Evolutionary conservation across 306 rosid genomes (phyloP), one percentile per base, ranked within the genome.

Genomic region (Vigna mungo): DNA sequence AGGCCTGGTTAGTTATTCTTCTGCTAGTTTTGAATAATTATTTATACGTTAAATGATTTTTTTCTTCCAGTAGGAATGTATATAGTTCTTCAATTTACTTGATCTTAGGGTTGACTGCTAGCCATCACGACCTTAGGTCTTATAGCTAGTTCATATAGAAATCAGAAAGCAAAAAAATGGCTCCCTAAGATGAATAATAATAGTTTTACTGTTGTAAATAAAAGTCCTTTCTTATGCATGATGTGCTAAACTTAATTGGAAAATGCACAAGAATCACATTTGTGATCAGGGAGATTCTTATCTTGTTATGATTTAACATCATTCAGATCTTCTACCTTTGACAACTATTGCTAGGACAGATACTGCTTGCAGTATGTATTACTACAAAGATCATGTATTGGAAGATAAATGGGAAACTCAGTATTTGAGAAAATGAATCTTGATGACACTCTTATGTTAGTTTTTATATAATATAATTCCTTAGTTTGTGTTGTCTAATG

Each of bases 1-100:
- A 88, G 99, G 84, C 99, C 99, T 76, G 98, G 99, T 96, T 74
- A 80, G 97, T 84, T 62, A 62, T 23, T 66, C 13, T 59, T 79
- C 16, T 32, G 39, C 15, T 56, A 56, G 62, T 60, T 78, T 72
- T 75, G 0, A n/a, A 48, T 48, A 48, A 43, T 27, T 53, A n/a
- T 21, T 6, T n/a, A 11, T 79, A 15, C 74, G 65, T 46, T 72
- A 61, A 25, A 76, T 60, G 46, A 16, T 39, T 74, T 78, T 75
- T 32, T 51, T 47, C 52, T 62, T 30, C 44, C 47, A 16, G 20
- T 56, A 68, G 34, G 58, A 72, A 71, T 75, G 70, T 46, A 32
- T 41, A 43, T 27, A 60, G 15, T 48, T 62, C 66, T 68, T 61
- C 73, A 47, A 72, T 30, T 56, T 56, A 34, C 39, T 47, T 46